Conservation (phyloP, 768 basidiomycete genomes). For the Lepiota subincarnata region DNA sequence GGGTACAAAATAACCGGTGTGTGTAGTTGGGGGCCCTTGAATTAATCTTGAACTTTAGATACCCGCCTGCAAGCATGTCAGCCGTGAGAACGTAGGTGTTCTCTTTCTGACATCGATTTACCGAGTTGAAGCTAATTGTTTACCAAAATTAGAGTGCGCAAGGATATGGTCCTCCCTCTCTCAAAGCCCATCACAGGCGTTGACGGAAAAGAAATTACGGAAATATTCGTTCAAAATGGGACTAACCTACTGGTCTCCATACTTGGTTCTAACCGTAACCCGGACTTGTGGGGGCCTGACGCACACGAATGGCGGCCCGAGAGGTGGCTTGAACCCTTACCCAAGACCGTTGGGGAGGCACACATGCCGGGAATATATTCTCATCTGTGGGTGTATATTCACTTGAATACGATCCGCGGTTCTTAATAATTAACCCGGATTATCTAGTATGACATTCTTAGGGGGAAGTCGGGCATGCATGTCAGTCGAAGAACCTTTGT, state of each 20-base stretch:
- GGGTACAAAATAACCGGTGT: constrained; percentile 9
- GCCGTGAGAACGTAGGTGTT: constrained; percentile 16
- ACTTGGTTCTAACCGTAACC: constrained; percentile 34
- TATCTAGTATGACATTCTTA: constrained; percentile 39
- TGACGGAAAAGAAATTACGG: constrained; percentile 21
- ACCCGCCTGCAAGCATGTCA: constrained; percentile 21
- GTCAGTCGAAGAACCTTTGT: constrained; percentile 20
- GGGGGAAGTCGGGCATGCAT: constrained; percentile 42
- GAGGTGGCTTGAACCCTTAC: constrained; percentile 36
- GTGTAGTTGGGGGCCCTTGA: not conserved
- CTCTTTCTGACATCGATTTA: not conserved
- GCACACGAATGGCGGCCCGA: constrained; percentile 46
- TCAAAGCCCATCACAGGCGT: constrained; percentile 20
- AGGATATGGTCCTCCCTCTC: constrained; percentile 22
- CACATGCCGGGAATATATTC: constrained; percentile 42
- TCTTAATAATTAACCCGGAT: not conserved
- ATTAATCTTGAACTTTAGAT: constrained; percentile 11
- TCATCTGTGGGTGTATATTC: constrained; percentile 29
- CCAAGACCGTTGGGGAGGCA: constrained; percentile 25
- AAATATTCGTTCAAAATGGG: constrained; percentile 33
- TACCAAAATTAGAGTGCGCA: constrained; percentile 14
- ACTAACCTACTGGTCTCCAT: constrained; percentile 27
- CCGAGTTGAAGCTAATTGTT: not conserved
- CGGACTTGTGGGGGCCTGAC: constrained; percentile 44
- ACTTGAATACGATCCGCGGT: not conserved